Conservation (phyloP, 2,329 filamentous ascomycete genomes). For the Alternaria sp. region DNA sequence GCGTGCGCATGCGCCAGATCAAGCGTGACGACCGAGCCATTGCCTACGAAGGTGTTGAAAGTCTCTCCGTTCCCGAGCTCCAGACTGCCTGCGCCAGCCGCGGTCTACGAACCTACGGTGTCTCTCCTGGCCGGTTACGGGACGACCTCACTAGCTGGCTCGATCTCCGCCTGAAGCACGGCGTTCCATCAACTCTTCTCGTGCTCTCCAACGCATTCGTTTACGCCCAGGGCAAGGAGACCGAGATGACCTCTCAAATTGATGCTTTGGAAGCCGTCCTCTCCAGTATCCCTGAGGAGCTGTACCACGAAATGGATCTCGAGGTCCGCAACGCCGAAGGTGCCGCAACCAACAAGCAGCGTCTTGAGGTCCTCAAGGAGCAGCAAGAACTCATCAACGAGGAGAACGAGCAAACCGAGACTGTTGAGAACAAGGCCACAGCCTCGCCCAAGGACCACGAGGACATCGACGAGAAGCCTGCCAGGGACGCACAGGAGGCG, state of each 20-base stretch:
- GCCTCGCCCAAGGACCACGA: slow-evolving; percentile 83
- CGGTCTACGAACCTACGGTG: slow-evolving; percentile 89
- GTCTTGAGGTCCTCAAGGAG: slow-evolving; percentile 96
- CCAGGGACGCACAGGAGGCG: slow-evolving; percentile 18
- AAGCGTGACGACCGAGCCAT: slow-evolving; percentile 97
- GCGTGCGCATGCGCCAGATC: slow-evolving; percentile 98
- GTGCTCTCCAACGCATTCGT: slow-evolving; percentile 98
- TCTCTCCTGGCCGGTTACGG: slow-evolving; percentile 85
- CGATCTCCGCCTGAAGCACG: slow-evolving; percentile 88
- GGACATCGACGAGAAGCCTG: slow-evolving; percentile 86
- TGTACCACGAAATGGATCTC: slow-evolving; percentile 99
- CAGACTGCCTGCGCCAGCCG: slow-evolving; percentile 91
- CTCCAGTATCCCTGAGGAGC: slow-evolving; percentile 92
- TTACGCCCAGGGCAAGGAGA: slow-evolving; percentile 86
- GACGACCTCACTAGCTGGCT: slow-evolving; percentile 94
- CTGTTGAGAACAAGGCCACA: slow-evolving; percentile 73
- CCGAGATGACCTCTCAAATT: slow-evolving; percentile 85
- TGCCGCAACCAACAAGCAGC: slow-evolving; percentile 97
- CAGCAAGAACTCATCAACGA: slow-evolving; percentile 98
- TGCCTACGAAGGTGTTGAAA: slow-evolving; percentile 90
- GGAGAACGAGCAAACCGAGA: slow-evolving; percentile 89
- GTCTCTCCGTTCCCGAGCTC: slow-evolving; percentile 88
- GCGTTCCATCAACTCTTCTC: slow-evolving; percentile 93
- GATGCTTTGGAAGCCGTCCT: slow-evolving; percentile 91
- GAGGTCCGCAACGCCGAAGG: slow-evolving; percentile 97